Evolutionary conservation across 2,329 filamentous ascomycete genomes (phyloP).

Genomic region (Alternaria sp.): DNA sequence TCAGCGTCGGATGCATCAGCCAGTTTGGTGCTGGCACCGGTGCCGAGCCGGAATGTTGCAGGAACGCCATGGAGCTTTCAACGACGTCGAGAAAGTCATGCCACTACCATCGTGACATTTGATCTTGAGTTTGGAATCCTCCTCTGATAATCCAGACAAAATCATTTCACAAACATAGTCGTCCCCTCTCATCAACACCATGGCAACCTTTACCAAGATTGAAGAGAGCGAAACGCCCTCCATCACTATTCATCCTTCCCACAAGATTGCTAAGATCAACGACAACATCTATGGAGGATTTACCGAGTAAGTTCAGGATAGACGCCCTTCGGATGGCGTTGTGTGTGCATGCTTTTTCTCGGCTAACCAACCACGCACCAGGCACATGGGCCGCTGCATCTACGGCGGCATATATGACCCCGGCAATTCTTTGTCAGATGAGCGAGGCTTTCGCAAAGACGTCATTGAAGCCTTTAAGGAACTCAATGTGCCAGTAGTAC

Average conservation of each 20-base stretch:
- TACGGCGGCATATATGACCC: slow-evolving; percentile 88
- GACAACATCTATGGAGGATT: slow-evolving; percentile 86
- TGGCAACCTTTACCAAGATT: slow-evolving; percentile 78
- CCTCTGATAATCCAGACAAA: not conserved
- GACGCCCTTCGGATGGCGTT: not conserved
- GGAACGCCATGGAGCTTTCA: slow-evolving; percentile 19
- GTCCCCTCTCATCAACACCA: slow-evolving; percentile 42
- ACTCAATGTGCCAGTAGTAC: slow-evolving; percentile 76
- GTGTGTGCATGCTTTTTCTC: slow-evolving; percentile 7
- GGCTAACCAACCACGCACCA: slow-evolving; percentile 50
- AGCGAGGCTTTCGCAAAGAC: slow-evolving; percentile 79
- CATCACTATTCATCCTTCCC: slow-evolving; percentile 70
- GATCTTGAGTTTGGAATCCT: not conserved
- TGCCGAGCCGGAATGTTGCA: slow-evolving; percentile 9
- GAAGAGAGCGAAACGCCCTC: slow-evolving; percentile 66
- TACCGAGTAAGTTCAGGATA: slow-evolving; percentile 69
- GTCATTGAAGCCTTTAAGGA: slow-evolving; percentile 78
- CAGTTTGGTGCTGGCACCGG: slow-evolving; percentile 14
- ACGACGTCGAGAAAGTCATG: slow-evolving; percentile 17
- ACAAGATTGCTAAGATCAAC: slow-evolving; percentile 76
- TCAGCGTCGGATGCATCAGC: slow-evolving; percentile 6
- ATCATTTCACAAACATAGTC: not conserved
- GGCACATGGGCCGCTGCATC: slow-evolving; percentile 89
- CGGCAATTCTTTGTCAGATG: slow-evolving; percentile 74
- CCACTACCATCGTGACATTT: slow-evolving; percentile 9